Evolutionary conservation across 352 stramenopile genomes (phyloP), one percentile per base, ranked within the genome.

Genomic region (Aphanomyces invadans): DNA sequence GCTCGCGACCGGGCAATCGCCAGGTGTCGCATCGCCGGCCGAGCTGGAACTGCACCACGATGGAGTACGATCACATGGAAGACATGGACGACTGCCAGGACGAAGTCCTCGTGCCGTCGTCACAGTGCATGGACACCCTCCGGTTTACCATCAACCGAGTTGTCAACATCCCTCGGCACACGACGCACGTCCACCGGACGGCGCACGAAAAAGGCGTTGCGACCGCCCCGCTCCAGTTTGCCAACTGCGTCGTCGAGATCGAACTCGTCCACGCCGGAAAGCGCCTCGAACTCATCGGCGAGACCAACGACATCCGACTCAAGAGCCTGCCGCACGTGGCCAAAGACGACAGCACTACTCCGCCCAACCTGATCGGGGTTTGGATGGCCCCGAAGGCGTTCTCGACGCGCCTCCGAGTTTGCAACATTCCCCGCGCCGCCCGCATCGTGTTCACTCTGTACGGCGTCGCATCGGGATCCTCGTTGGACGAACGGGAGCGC

Each of bases 381-480:
- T 57, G 49, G 49, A 36, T 57, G 49, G 19, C 49, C 49, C 49
- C 49, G 21, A 29, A 32, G 5, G 17, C 17, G 11, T 57, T 57
- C 36, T 11, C 17, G 12, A 57, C 49, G 25, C 21, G 28, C 77
- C 81, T 2, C 85, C 91, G 63, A 71, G 78, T 90, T 48, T 79
- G 75, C 53, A 76, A 83, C 51, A 73, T 92, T 28, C 83, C 80
- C 19, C 76, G 80, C 1, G 84, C 83, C 5, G 90, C 88, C 74
- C 85, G 85, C 33, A 75, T 92, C 7, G 79, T 90, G 59, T 69
- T 93, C 32, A 89, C 80, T 9, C 70, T 93, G n/a, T 54, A 87
- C 12, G 85, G 85, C 28, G 76, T 92, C 23, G 87, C 86, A 15
- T 66, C 62, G 15, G 39, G 28, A 7, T 33, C 45, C n/a, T 70